Evolutionary conservation across 2,329 filamentous ascomycete species (phyloP).

Genomic region (Fusarium compactum): DNA sequence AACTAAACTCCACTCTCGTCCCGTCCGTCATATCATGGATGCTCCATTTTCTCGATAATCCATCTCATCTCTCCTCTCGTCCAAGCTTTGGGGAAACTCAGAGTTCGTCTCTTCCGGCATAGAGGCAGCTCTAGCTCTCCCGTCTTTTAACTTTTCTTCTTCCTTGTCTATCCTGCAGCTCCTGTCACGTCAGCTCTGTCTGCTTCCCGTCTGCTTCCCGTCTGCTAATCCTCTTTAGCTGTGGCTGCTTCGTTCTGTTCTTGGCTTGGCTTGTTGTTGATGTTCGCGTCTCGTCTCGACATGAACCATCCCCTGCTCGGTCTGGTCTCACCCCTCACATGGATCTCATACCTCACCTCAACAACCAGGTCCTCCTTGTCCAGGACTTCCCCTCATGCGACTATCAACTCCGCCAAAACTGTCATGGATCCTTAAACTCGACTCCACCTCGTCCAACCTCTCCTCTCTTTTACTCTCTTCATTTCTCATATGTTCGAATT

Average conservation of each 20-base stretch:
- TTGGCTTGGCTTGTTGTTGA: conserved; percentile 24
- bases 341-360: conserved; percentile 38
- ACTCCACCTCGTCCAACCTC: conserved; percentile 47
- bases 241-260: conserved; percentile 36
- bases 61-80: conserved; percentile 7
- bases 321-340: conserved; percentile 43
- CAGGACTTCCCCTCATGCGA: conserved; percentile 40
- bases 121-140: conserved; percentile 15
- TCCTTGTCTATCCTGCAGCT: conserved; percentile 10
- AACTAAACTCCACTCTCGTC: conserved; percentile 14
- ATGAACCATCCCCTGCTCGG: conserved; percentile 29
- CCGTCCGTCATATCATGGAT: conserved; percentile 42
- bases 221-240: conserved; percentile 17
- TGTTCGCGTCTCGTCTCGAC: conserved; percentile 34
- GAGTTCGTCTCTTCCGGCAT: conserved; percentile 29
- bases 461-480: conserved; percentile 28
- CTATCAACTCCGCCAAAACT: conserved; percentile 38
- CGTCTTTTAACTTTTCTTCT: conserved; percentile 6
- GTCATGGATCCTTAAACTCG: conserved; percentile 47
- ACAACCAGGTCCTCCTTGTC: conserved; percentile 40
- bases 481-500: conserved; percentile 30
- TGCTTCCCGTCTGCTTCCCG: not conserved
- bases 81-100: conserved; percentile 34
- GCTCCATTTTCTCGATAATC: conserved; percentile 16
- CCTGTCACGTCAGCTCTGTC: conserved; percentile 18